Evolutionary conservation across 768 basidiomycete genomes (phyloP), one percentile per base, ranked within the genome.

Genomic region (Phlegmacium glaucopus): DNA sequence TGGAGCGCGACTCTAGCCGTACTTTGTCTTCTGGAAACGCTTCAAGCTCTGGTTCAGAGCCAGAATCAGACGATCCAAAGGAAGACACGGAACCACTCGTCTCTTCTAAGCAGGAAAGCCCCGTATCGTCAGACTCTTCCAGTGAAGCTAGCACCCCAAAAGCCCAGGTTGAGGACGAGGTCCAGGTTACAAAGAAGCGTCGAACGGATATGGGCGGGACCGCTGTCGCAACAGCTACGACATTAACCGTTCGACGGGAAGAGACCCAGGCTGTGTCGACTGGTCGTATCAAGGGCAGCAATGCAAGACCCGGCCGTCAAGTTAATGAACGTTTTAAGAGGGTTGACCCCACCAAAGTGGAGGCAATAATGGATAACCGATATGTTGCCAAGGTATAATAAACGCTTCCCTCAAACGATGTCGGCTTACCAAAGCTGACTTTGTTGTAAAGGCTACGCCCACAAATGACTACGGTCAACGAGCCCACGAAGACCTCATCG

Each of bases 401-500:
- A 32, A 55, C 74, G 64, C 30, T 35, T 18, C 9, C 8, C 25
- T 38, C 13, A 50, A 29, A 35, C 46, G 16, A 41, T 51, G 49
- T 17, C 29, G 54, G 34, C 18, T 51, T 34, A 26, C 11, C 28
- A 3, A 29, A 42, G 27, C 28, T 42, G 25, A 39, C 37, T 30
- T 27, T 35, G 10, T 5, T 6, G 18, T 26, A 42, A 30, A 87
- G 89, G 75, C 81, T 2, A 90, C 79, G 0, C 72, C 74, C 1
- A 53, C 53, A 17, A 84, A 84, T 52, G 96, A 98, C 62, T 99
- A 99, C 56, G 95, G 95, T 15, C 85, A 82, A 26, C 78, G 76
- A 45, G 95, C 95, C 0, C 83, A 85, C 54, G 75, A 78, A 32
- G 96, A 98, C 66, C 72, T 99, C 51, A 87, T 95, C 52, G 89